A percentile compares a stretch with the other conserved stretches of the same genome.
phyloP scores from a whole-genome alignment of 495 filamentous ascomycete genomes.

The Rhypophila decipiens region DNA sequence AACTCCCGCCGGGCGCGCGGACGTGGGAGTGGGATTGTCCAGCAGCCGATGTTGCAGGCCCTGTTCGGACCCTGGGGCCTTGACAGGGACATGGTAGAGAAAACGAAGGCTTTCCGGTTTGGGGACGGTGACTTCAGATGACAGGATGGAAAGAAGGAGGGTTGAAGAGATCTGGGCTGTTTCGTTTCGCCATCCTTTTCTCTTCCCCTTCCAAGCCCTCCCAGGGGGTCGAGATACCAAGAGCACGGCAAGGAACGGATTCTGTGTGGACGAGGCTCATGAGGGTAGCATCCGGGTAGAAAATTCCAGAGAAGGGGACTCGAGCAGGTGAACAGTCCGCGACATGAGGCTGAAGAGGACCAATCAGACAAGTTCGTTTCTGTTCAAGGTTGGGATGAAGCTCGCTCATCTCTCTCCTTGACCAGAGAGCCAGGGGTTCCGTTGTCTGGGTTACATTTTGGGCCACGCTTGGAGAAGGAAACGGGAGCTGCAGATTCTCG shows the following conservation, averaged over 20 bases:
- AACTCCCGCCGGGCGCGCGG: neutral
- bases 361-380: constrained; percentile 15
- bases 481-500: too few relatives aligned
- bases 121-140: constrained; percentile 12
- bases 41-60: neutral
- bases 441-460: too few relatives aligned
- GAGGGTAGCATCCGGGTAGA: neutral
- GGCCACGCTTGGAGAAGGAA: too few relatives aligned
- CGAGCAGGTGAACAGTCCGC: neutral
- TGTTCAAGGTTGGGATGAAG: constrained; percentile 35
- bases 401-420: too few relatives aligned
- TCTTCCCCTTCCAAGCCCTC: too few relatives aligned
- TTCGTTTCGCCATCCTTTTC: constrained; percentile 22
- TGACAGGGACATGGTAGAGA: neutral
- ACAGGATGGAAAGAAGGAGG: constrained; percentile 8
- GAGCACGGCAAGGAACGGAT: neutral
- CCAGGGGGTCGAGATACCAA: too few relatives aligned
- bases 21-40: neutral
- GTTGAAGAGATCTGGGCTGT: constrained; percentile 7
- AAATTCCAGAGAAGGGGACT: neutral
- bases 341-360: constrained; percentile 18
- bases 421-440: too few relatives aligned
- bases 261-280: too few relatives aligned
- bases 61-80: neutral
- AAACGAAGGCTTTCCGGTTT: neutral